Base-by-base conservation (phyloP, 1,139 yeast genomes). In the Geotrichum phurueaensis region DNA sequence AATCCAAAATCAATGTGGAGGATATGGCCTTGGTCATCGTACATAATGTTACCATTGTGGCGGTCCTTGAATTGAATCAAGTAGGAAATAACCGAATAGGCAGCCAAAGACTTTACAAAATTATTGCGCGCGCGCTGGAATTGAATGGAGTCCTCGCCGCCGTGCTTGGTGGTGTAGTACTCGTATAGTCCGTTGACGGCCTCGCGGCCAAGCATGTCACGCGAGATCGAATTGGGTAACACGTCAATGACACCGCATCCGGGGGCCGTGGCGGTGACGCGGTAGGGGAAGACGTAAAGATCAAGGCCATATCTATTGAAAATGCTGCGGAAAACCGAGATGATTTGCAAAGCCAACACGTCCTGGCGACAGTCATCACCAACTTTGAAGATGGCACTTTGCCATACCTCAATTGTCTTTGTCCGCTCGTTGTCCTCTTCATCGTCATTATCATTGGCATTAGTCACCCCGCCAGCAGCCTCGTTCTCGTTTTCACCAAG, bases 331-430 rank as follows among this genome's bases (percentile, higher is more conserved):
- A 95, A 95, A 45, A 94, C 86, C 3, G 97, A 87, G 65, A 95
- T 88, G 70, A 95, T 79, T 72, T 95, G 99, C 64, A 95, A 78
- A 0, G 97, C 98, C 67, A 95, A 81, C 58, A 95, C 94, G 76
- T 95, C 99, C 75, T 95, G 99, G 68, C 99, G 84, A 79, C 98
- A 92, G 75, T 95, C 99, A 76, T 95, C 99, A 63, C 99, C 99
- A 62, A 95, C 99, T 75, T 95, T 95, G 81, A 95, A 95, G 73
- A 95, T 95, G 23, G 99, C 99, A 70, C 96, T 85, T 71, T 92
- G 95, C 96, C 96, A 88, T 66, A 66, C 70, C 49, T 75, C 75
- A 6, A 66, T 63, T 1, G 65, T 66, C 50, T 65, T 66, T 33
- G 64, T 65, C 9, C 58, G 59, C 20, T 56, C 62, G 25, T 33